Conservation (phyloP, 2,329 filamentous ascomycete genomes). For the Colletotrichum sp. region DNA sequence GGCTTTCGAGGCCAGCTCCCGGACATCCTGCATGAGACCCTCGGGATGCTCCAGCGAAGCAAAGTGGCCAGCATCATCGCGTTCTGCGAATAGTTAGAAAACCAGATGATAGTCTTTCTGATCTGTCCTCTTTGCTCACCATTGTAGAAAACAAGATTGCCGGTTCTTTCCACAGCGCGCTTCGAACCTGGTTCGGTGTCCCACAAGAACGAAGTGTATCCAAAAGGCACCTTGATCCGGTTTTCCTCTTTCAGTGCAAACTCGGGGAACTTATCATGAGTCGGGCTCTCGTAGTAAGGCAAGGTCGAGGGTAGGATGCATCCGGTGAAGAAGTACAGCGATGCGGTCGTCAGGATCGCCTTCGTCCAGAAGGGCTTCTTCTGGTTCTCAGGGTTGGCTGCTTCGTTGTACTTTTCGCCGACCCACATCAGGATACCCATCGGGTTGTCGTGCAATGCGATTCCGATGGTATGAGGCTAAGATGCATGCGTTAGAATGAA, state of each 20-base stretch:
- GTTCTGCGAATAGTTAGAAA: background rate
- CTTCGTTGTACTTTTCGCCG: slow-evolving; percentile 40
- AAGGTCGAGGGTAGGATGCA: slow-evolving; percentile 26
- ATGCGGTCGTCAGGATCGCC: slow-evolving; percentile 22
- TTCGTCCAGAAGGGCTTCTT: slow-evolving; percentile 19
- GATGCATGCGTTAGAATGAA: background rate
- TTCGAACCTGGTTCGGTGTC: slow-evolving; percentile 17
- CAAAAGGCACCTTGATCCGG: slow-evolving; percentile 23
- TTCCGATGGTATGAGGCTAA: slow-evolving; percentile 45
- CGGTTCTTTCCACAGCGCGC: slow-evolving; percentile 20
- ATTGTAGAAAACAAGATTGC: slow-evolving; percentile 23
- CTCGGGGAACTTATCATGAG: slow-evolving; percentile 18
- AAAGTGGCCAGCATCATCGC: slow-evolving; percentile 24
- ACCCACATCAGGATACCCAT: slow-evolving; percentile 48
- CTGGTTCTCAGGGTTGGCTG: slow-evolving; percentile 12
- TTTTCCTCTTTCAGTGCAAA: slow-evolving; percentile 19
- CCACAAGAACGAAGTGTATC: slow-evolving; percentile 21
- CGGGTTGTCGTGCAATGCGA: slow-evolving; percentile 45
- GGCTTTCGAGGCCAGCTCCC: background rate
- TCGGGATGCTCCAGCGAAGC: slow-evolving; percentile 20
- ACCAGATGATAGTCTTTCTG: background rate
- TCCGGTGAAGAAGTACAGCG: slow-evolving; percentile 29
- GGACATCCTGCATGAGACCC: slow-evolving; percentile 1
- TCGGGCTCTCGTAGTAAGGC: slow-evolving; percentile 20
- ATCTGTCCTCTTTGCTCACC: background rate